Evolutionary conservation across 495 filamentous ascomycete genomes (phyloP).

Genomic region (Podospora anserina): DNA sequence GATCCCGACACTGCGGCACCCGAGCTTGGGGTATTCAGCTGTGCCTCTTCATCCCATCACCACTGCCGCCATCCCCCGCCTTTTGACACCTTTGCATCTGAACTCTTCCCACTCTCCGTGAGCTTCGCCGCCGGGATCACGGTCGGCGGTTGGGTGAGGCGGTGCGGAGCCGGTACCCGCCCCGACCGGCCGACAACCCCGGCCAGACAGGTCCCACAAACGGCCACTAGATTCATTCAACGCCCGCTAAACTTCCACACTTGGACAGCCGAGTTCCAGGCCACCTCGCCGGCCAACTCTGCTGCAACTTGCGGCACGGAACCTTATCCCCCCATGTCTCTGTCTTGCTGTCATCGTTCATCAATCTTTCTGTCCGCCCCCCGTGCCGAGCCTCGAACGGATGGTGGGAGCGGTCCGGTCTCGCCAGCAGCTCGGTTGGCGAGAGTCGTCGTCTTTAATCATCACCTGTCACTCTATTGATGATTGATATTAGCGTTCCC

Average conservation of each 20-base stretch:
- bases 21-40: background rate
- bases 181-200: conserved; percentile 9
- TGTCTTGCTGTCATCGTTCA: background rate
- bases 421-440: background rate
- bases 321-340: background rate
- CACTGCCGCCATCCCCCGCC: background rate
- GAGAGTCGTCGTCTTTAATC: background rate
- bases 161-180: conserved; percentile 25
- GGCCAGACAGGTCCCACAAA: conserved; percentile 16
- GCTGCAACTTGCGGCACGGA: conserved; percentile 28
- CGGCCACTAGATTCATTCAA: conserved; percentile 14
- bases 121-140: conserved; percentile 4
- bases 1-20: background rate
- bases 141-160: conserved; percentile 11
- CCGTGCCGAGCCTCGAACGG: background rate
- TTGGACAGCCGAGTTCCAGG: conserved; percentile 23
- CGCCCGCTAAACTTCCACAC: conserved; percentile 10
- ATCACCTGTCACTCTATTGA: background rate
- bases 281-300: conserved; percentile 21
- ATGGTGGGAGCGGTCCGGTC: background rate
- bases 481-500: background rate
- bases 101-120: conserved; percentile 5
- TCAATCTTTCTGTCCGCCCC: background rate
- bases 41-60: background rate
- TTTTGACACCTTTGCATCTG: conserved; percentile 1